Percentiles rank a stretch among this genome's conserved stretches.
Evolutionary conservation across 306 rosid species (phyloP).

Genomic region (Sicyos baderoa): DNA sequence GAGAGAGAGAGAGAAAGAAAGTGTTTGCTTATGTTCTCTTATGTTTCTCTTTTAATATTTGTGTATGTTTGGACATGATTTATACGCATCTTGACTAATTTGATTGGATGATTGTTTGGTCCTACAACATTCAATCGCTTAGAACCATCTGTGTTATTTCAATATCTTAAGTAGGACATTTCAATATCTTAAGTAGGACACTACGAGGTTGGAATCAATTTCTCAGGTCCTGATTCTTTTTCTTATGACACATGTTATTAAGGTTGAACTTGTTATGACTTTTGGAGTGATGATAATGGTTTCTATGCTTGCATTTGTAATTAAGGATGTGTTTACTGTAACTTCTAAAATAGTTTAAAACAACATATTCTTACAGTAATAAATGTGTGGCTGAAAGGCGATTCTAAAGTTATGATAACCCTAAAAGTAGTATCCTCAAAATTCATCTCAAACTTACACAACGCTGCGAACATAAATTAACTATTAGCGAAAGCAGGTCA

Average conservation of each 20-base stretch:
- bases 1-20: not conserved
- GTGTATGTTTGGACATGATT: not conserved
- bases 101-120: not conserved
- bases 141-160: not conserved
- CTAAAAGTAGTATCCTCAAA: no score
- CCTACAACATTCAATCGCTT: no score
- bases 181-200: no score
- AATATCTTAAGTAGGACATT: no score
- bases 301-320: not conserved
- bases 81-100: not conserved
- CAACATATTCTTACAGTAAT: not conserved
- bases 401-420: no score
- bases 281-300: no score
- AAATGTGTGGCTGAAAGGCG: no score
- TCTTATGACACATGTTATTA: no score
- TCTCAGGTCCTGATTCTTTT: not conserved
- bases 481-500: not conserved
- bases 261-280: no score
- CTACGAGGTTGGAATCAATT: not conserved
- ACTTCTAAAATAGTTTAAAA: not conserved
- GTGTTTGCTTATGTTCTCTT: not conserved
- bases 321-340: not conserved
- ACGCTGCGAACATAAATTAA: not conserved
- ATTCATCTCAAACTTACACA: not conserved
- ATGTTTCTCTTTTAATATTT: not conserved